Base-by-base conservation (phyloP, 2,329 filamentous ascomycete species). In the Ophiostoma ulmi region DNA sequence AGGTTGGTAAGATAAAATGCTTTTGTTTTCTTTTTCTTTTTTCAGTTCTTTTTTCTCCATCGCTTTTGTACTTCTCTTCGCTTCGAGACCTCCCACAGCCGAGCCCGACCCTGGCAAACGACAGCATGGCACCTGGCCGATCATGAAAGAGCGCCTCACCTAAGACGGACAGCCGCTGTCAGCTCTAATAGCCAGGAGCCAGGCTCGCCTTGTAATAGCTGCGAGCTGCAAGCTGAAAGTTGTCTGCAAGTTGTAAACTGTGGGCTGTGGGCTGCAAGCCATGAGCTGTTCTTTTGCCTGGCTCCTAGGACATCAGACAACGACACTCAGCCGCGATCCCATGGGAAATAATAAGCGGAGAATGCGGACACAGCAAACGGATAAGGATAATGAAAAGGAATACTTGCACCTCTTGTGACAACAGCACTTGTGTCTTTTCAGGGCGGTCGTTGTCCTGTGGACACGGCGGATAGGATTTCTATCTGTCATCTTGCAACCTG, bases 81-180 rank as follows among this genome's bases (percentile, higher is more conserved):
- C 52, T 26, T 26, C 52, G 52, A 48, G 1, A 11, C n/a, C 26
- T 35, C 5, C 11, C 58, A 22, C 58, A 63, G 58, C 58, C 26
- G 58, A 10, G 58, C 58, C 58, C 22, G 58, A 35, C 11, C 8
- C 69, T 52, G 55, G 64, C 41, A 39, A 38, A 58, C 58, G 26
- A 35, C n/a, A 64, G 41, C 26, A 65, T 72, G 72, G 64, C 52
- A 69, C 72, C 68, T 73, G 38, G 48, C 72, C 64, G 48, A 69
- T 69, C 22, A 70, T 17, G 55, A 52, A 36, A 63, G 64, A 14
- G 44, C 17, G 44, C 65, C 48, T 68, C 69, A 22, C 22, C 58
- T 20, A 66, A 58, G 55, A 36, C 26, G 41, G 41, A 35, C 64
- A 68, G 58, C 14, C 26, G 52, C 52, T 58, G 22, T 58, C 52